Evolutionary conservation across 345 rosid species (phyloP).

Genomic region (Erysimum cheiranthoides): DNA sequence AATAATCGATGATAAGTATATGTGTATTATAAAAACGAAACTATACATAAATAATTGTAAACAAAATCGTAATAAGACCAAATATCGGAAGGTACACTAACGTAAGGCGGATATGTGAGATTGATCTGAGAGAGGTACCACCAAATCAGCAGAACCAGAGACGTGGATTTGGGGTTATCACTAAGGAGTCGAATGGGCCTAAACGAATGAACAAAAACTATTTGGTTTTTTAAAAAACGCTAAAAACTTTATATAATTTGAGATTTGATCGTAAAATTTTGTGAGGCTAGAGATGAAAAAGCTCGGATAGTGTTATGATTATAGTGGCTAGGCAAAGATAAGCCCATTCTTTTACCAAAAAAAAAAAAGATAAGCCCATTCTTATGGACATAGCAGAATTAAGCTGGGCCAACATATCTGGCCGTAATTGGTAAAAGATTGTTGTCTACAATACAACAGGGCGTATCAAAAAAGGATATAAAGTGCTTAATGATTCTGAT

Average conservation of each 20-base stretch:
- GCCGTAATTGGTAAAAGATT: slow-evolving; percentile 2
- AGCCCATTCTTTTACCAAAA: slow-evolving; percentile 1
- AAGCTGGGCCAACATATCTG: not conserved
- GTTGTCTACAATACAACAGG: slow-evolving; percentile 5
- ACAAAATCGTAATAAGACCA: not conserved
- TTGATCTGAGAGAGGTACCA: not conserved
- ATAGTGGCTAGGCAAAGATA: not conserved
- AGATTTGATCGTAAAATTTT: not conserved
- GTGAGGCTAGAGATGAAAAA: not conserved
- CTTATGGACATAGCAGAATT: not conserved
- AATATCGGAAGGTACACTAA: not conserved
- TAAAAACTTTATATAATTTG: not conserved
- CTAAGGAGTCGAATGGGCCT: not conserved
- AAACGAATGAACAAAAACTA: not conserved
- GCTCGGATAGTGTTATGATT: not conserved
- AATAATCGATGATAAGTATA: too few relatives aligned
- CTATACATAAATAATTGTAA: too few relatives aligned
- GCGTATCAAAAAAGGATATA: not conserved
- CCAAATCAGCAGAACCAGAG: not conserved
- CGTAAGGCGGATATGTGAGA: not conserved
- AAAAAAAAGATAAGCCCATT: not conserved
- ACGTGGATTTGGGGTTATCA: not conserved
- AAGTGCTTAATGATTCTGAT: slow-evolving; percentile 21
- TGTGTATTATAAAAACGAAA: too few relatives aligned
- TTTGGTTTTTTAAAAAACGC: not conserved